Evolutionary conservation across 495 filamentous ascomycete genomes (phyloP), one percentile per base, ranked within the genome.

Genomic region (Daldinia childiae): DNA sequence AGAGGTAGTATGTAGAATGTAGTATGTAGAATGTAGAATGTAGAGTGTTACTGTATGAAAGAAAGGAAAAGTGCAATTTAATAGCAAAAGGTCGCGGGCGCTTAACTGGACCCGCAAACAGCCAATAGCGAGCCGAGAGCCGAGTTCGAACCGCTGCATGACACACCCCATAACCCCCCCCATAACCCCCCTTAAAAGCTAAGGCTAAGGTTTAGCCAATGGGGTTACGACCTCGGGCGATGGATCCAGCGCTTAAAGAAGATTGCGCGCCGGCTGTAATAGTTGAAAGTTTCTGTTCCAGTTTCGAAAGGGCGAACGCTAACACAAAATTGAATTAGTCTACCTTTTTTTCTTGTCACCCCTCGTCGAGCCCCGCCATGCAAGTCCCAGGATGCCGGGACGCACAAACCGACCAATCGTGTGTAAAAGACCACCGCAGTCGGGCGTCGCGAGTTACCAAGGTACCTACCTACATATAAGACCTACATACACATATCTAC

Each of bases 371-470:
- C 70, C 70, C 70, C 70, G 65, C 70, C 65, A 66, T 73, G 71
- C 71, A 73, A 73, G 71, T 73, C 58, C 71, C 71, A 73, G 71
- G 71, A 69, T 73, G 62, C 58, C 71, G 71, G 71, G 71, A 73
- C 71, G 66, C 65, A 69, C 66, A 48, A 66, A 24, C 52, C 29
- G 32, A 45, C 71, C 71, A 73, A 73, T 73, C 58, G 61, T 26
- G 19, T 26, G 3, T 5, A 15, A 29, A 15, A 48, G 30, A 41
- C 66, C 66, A 38, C 55, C 21, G 29, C 36, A 68, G 62, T 69
- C 66, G 71, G 70, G 70, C 70, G 70, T 68, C 50, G 34, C 34
- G 21, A 32, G 21, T 58, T 68, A 68, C 15, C 45, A 2, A 61
- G 58, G 58, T 50, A 51, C n/a, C n/a, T n/a, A n/a, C n/a, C n/a